These are phyloP conservation scores for Fusarium graminum DNA, from an alignment of 2,329 filamentous ascomycete species.

Conservation along the genomic window DNA sequence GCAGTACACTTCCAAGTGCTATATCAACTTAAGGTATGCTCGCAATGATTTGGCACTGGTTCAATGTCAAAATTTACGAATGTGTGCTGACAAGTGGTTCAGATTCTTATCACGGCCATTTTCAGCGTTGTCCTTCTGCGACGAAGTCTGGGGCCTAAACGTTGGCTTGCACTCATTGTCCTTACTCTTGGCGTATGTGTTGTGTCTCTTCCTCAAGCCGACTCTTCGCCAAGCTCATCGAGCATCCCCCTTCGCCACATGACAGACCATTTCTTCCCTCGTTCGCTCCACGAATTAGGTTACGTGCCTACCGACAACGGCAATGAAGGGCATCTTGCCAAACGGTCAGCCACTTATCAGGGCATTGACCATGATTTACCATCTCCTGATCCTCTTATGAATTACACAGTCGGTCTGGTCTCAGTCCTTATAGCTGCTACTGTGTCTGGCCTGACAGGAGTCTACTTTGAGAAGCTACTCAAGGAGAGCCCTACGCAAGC, in stretches of 20 bases:
- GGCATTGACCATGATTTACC: constrained; percentile 77
- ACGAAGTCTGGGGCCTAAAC: constrained; percentile 75
- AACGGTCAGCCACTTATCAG: constrained; percentile 86
- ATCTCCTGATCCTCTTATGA: constrained; percentile 69
- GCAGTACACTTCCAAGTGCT: constrained; percentile 94
- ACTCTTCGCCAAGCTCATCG: constrained; percentile 67
- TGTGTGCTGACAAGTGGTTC: constrained; percentile 6
- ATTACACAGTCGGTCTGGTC: constrained; percentile 81
- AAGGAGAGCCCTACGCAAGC: constrained; percentile 83
- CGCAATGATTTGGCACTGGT: not conserved
- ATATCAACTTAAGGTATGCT: constrained; percentile 85
- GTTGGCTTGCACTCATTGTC: constrained; percentile 84
- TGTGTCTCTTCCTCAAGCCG: constrained; percentile 80
- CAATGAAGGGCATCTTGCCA: constrained; percentile 47
- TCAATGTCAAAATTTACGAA: not conserved
- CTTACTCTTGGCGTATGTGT: constrained; percentile 86
- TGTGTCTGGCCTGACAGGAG: constrained; percentile 86
- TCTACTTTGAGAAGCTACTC: constrained; percentile 91
- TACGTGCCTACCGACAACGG: constrained; percentile 56
- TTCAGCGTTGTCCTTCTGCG: constrained; percentile 86
- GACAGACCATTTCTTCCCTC: constrained; percentile 77
- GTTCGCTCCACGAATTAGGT: constrained; percentile 82
- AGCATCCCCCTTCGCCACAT: constrained; percentile 71
- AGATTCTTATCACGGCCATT: constrained; percentile 88
- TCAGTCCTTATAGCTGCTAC: constrained; percentile 83